Base-by-base conservation (phyloP, 345 rosid genomes). In the Eutrema heterophyllum region DNA sequence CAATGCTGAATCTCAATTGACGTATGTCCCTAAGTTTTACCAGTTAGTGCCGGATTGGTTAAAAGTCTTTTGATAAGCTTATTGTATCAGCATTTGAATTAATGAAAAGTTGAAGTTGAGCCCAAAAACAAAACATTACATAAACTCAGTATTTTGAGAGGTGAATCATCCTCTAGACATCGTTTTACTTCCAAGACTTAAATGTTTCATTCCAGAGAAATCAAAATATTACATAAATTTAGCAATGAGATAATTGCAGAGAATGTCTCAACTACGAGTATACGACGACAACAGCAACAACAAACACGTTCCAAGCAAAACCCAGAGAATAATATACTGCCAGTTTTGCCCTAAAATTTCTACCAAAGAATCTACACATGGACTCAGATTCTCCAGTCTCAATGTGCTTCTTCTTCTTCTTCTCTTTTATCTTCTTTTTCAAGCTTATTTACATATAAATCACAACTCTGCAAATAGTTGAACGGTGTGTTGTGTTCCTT, bases 311-410 rank as follows among this genome's bases (percentile, higher is more conserved):
- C 65, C 7, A 53, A 53, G 59, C 64, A 68, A 61, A 67, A 75
- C 49, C 3, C 11, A 13, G 67, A 66, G 59, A 67, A 57, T 66
- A 66, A 52, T 48, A n/a, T 50, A 68, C 16, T 44, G 40, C 11
- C 48, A 52, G 74, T 44, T 68, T 69, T 62, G 70, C 75, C n/a
- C 14, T 52, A 5, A 53, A 39, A 18, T 21, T 30, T 32, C 51
- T 44, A 39, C 7, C 9, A 52, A 70, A 38, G 77, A 78, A 73
- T 71, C 39, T 66, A 71, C 91, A 84, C 96, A 85, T 81, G 93
- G 91, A 88, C 88, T 65, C 63, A 0, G 67, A 64, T 78, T 64
- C 58, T 60, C 64, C 67, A 74, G 64, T 88, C 98, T 81, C 98
- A 21, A 57, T 75, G 93, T 72, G 91, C 87, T 60, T 79, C 81